Evolutionary conservation across 2,329 filamentous ascomycete genomes (phyloP), one percentile per base, ranked within the genome.

Genomic region (Epichloe typhina): DNA sequence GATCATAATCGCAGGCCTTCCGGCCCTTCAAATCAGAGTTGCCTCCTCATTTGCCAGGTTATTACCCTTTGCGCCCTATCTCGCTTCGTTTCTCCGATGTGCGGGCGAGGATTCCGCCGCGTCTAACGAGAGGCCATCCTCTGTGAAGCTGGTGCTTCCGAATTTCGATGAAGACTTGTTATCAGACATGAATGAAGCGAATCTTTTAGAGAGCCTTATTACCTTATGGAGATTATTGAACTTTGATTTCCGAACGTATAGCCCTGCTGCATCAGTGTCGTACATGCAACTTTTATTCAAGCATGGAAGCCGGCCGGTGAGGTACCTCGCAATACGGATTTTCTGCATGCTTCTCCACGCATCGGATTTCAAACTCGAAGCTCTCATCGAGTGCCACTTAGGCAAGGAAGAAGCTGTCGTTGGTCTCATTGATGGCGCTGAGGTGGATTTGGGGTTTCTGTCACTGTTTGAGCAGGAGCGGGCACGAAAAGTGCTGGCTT

Each of bases 241-340:
- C 60, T 86, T 86, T 61, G 83, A 96, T 62, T 74, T 78, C 57
- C 72, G 76, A 42, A 76, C 75, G 4, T 95, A 90, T 61, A 76
- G 77, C 9, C 70, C 69, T 52, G 72, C 81, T 58, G 75, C 89
- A 36, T 79, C 79, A 37, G 81, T 84, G 1, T 75, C 80, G 45
- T 77, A 79, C 55, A 73, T 95, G 42, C 82, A 89, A 66, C 67
- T 68, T 33, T 71, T 94, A 12, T 84, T 95, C 58, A 70, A 72
- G 48, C 77, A 84, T 62, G 61, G 67, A 45, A 73, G 76, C 57
- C 70, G 68, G 52, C 69, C 77, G 15, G 77, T 95, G 47, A 80
- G 86, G 66, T 95, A 90, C 66, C 73, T 97, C 54, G 84, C 89
- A 13, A 77, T 95, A 51, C 80, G 88, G 55, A 80, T 90, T 53